Conservation (phyloP, 2,329 filamentous ascomycete species). For the Dactylellina drechsleri region DNA sequence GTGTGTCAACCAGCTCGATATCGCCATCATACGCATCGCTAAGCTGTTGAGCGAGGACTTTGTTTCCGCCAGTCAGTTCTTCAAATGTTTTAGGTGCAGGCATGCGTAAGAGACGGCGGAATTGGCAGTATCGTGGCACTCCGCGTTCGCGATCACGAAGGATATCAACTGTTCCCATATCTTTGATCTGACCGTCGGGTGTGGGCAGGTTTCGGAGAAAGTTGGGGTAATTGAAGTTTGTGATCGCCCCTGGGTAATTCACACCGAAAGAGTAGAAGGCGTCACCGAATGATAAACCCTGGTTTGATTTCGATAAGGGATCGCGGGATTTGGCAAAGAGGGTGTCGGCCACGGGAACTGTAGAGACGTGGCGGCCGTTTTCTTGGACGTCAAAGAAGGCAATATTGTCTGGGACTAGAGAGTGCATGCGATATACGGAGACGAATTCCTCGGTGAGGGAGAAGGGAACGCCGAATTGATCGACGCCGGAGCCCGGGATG, state of each 20-base stretch:
- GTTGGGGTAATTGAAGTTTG: conserved; percentile 62
- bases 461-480: conserved; percentile 62
- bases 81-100: conserved; percentile 61
- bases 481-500: conserved; percentile 62
- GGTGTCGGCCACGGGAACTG: conserved; percentile 59
- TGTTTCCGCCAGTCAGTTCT: conserved; percentile 62
- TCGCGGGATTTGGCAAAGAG: conserved; percentile 61
- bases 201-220: conserved; percentile 63
- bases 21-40: conserved; percentile 62
- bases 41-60: conserved; percentile 61
- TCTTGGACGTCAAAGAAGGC: conserved; percentile 58
- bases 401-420: conserved; percentile 61
- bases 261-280: conserved; percentile 65
- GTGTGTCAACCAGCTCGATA: conserved; percentile 63
- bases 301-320: conserved; percentile 58
- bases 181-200: conserved; percentile 63
- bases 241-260: conserved; percentile 65
- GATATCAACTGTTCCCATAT: conserved; percentile 65
- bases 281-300: conserved; percentile 61
- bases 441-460: conserved; percentile 64
- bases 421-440: conserved; percentile 64
- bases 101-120: conserved; percentile 64
- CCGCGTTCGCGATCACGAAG: conserved; percentile 65
- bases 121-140: conserved; percentile 64
- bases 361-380: conserved; percentile 57